A percentile compares a stretch with the other conserved stretches of the same genome.
Evolutionary conservation across 1,284 basidiomycete species (phyloP).

Genomic region (Ustilago shanxiensis): DNA sequence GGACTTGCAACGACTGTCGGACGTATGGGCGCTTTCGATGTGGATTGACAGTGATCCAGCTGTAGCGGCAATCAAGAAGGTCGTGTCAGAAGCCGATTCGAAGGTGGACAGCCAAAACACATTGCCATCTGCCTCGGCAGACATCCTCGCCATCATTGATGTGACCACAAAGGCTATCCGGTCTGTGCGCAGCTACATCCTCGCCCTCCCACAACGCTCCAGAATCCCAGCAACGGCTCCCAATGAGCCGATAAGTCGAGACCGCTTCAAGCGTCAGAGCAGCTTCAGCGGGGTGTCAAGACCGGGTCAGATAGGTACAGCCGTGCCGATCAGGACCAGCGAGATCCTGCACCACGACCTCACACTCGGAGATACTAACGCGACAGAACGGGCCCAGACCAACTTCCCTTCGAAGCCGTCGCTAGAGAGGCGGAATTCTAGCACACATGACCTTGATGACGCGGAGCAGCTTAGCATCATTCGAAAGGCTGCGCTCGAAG

Average conservation of each 20-base stretch:
- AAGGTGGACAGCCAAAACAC: not conserved
- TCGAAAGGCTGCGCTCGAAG: constrained; percentile 80
- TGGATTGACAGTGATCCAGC: constrained; percentile 17
- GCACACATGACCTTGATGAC: not conserved
- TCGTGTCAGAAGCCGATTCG: constrained; percentile 6
- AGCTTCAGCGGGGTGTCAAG: constrained; percentile 47
- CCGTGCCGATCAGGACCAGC: constrained; percentile 19
- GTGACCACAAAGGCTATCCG: constrained; percentile 52
- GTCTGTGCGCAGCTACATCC: constrained; percentile 53
- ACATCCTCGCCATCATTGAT: constrained; percentile 34
- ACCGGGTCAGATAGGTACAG: constrained; percentile 17
- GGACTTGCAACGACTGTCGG: constrained; percentile 22
- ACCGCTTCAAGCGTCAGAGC: constrained; percentile 50
- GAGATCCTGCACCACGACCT: constrained; percentile 22
- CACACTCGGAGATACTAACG: not conserved
- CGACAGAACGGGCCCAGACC: not conserved
- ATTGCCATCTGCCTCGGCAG: not conserved
- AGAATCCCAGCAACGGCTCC: constrained; percentile 14
- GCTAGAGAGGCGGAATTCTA: not conserved
- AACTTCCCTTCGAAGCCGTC: not conserved
- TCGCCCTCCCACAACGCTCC: constrained; percentile 44
- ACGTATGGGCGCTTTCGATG: constrained; percentile 16
- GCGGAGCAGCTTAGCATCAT: constrained; percentile 77
- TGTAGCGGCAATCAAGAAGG: constrained; percentile 1
- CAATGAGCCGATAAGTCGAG: constrained; percentile 33